A percentile compares a stretch with the other conserved stretches of the same genome.
phyloP scores from a whole-genome alignment of 2,329 filamentous ascomycete species.

The Purpureocillium takamizusanense region DNA sequence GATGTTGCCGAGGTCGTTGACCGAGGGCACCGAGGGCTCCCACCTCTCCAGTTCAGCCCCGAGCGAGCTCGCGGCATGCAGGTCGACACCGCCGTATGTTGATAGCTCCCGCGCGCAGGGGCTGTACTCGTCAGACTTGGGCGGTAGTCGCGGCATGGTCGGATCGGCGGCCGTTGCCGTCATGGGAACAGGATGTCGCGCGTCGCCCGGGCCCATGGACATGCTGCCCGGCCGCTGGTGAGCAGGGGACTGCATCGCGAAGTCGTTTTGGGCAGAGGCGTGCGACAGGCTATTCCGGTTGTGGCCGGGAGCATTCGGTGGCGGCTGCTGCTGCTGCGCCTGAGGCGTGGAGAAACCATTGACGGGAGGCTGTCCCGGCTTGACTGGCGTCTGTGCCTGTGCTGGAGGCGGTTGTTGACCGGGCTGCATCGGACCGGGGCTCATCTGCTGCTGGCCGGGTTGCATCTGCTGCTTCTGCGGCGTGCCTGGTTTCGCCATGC shows the following conservation, averaged over 20 bases:
- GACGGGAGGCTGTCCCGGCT: slow-evolving; percentile 25
- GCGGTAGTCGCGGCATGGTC: slow-evolving; percentile 27
- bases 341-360: slow-evolving; percentile 29
- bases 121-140: slow-evolving; percentile 43
- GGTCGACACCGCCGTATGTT: slow-evolving; percentile 63
- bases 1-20: slow-evolving; percentile 75
- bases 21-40: slow-evolving; percentile 65
- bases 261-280: slow-evolving; percentile 26
- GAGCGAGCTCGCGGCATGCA: slow-evolving; percentile 54
- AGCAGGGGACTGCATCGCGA: slow-evolving; percentile 37
- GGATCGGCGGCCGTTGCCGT: slow-evolving; percentile 15
- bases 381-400: slow-evolving; percentile 30
- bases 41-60: slow-evolving; percentile 57
- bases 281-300: slow-evolving; percentile 42
- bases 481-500: slow-evolving; percentile 7
- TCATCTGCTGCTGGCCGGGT: slow-evolving; percentile 25
- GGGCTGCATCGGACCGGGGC: slow-evolving; percentile 12
- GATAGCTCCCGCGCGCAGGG: slow-evolving; percentile 46
- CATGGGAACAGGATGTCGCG: slow-evolving; percentile 13
- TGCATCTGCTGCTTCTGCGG: slow-evolving; percentile 29
- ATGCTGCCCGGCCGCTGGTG: slow-evolving; percentile 31
- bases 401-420: slow-evolving; percentile 19
- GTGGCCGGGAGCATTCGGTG: slow-evolving; percentile 23
- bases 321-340: slow-evolving; percentile 7
- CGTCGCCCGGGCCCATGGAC: slow-evolving; percentile 27